Evolutionary conservation across 441 rosid genomes (phyloP).

Genomic region (Populus hybrid): DNA sequence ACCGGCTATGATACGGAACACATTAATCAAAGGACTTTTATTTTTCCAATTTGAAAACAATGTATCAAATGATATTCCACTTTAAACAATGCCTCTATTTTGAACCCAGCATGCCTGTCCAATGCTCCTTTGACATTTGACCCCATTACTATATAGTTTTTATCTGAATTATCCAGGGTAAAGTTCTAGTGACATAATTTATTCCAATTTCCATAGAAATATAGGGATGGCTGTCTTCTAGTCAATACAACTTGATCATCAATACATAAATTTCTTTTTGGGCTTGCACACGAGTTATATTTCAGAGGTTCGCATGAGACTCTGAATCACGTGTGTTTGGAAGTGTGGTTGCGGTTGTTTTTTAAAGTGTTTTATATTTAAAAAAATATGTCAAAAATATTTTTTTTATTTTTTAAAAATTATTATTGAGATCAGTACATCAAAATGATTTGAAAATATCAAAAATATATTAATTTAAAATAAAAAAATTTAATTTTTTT

Average conservation of each 20-base stretch:
- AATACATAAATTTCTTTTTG: not conserved
- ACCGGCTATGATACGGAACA: slow-evolving; percentile 29
- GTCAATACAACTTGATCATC: not conserved
- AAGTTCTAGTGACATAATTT: not conserved
- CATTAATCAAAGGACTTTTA: slow-evolving; percentile 47
- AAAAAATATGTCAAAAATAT: too few species aligned
- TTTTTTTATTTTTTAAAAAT: too few species aligned
- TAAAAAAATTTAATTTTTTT: too few species aligned
- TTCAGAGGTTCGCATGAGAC: not conserved
- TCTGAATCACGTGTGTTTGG: not conserved
- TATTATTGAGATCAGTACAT: too few species aligned
- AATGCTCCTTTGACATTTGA: slow-evolving; percentile 26
- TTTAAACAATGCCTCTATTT: slow-evolving; percentile 53
- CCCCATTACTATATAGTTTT: too few species aligned
- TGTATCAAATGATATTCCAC: slow-evolving; percentile 21
- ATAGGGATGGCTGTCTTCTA: not conserved
- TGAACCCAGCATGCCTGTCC: slow-evolving; percentile 54
- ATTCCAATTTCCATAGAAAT: too few species aligned
- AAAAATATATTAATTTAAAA: too few species aligned
- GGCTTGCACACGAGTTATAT: not conserved
- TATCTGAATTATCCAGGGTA: not conserved
- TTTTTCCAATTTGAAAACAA: slow-evolving; percentile 28
- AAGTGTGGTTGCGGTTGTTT: too few species aligned
- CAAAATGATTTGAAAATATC: too few species aligned
- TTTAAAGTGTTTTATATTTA: too few species aligned